phyloP scores from a whole-genome alignment of 2,329 filamentous ascomycete species.

The Pseudogymnoascus sp. region DNA sequence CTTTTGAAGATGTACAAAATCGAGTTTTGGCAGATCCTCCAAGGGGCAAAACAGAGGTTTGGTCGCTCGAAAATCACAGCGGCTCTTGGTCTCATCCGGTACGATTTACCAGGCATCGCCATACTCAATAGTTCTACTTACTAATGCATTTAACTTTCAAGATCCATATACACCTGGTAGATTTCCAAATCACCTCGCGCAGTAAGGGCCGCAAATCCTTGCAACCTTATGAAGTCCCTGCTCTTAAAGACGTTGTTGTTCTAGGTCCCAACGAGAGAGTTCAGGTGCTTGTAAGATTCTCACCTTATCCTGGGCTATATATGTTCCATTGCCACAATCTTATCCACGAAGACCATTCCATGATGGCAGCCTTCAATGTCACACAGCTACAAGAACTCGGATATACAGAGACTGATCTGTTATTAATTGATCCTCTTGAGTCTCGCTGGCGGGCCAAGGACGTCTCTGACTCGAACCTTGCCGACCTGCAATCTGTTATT shows the following conservation, averaged over 20 bases:
- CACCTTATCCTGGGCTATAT: slow-evolving; percentile 46
- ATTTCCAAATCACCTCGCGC: slow-evolving; percentile 47
- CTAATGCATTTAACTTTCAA: slow-evolving; percentile 27
- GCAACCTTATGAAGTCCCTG: slow-evolving; percentile 45
- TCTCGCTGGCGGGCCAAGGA: too few relatives aligned
- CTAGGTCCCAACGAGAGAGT: slow-evolving; percentile 40
- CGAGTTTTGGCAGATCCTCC: too few relatives aligned
- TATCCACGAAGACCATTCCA: slow-evolving; percentile 28
- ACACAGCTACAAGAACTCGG: background rate
- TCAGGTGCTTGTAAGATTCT: slow-evolving; percentile 41
- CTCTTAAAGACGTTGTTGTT: slow-evolving; percentile 52
- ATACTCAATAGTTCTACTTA: background rate
- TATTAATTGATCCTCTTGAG: too few relatives aligned
- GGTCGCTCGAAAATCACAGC: too few relatives aligned
- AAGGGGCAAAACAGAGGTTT: too few relatives aligned
- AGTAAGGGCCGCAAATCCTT: slow-evolving; percentile 38
- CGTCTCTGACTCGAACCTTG: too few relatives aligned
- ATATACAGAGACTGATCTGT: too few relatives aligned
- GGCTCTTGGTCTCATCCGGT: slow-evolving; percentile 40
- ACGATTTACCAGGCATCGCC: background rate
- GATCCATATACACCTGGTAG: slow-evolving; percentile 47
- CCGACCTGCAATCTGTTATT: too few relatives aligned
- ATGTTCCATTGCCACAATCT: slow-evolving; percentile 36
- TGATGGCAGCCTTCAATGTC: slow-evolving; percentile 28
- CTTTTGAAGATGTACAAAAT: too few relatives aligned